Conservation (phyloP, 1,139 yeast genomes). For the Candida glucosophila region DNA sequence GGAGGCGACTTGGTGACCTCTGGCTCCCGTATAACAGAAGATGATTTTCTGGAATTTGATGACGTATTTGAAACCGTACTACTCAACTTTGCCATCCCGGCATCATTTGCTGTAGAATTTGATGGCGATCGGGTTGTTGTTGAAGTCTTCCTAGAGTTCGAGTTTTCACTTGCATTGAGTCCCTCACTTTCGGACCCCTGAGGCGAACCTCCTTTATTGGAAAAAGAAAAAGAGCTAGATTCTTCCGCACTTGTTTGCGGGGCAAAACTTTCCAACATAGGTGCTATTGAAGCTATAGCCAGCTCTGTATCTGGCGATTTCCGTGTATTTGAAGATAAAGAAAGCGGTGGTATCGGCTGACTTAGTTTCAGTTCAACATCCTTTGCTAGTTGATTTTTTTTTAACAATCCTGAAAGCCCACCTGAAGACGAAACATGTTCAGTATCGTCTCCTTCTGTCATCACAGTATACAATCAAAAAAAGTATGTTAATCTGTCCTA, state of each 20-base stretch:
- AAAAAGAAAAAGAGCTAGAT: conserved; percentile 11
- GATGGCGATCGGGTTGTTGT: conserved; percentile 17
- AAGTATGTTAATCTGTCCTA: no score
- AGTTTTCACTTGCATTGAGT: conserved; percentile 2
- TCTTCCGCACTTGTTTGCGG: conserved; percentile 67
- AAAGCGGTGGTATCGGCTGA: conserved; percentile 28
- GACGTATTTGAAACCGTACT: conserved; percentile 34
- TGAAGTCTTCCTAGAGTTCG: conserved; percentile 1
- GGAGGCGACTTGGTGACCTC: conserved; percentile 52
- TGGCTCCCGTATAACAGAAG: conserved; percentile 35
- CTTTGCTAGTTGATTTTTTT: no score
- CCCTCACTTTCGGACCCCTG: conserved; percentile 4
- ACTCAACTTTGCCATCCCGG: conserved; percentile 15
- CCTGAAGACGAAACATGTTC: no score
- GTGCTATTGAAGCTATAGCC: conserved; percentile 75
- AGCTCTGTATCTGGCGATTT: conserved; percentile 30
- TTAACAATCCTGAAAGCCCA: no score
- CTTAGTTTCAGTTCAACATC: conserved; percentile 10
- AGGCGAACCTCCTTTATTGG: conserved; percentile 2
- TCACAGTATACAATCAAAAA: no score
- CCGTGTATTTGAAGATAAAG: conserved; percentile 13
- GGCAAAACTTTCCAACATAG: conserved; percentile 60
- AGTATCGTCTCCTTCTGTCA: no score
- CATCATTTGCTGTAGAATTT: conserved; percentile 9
- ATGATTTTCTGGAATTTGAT: conserved; percentile 31